Evolutionary conservation across 768 basidiomycete species (phyloP).

Genomic region (Russula abietina): DNA sequence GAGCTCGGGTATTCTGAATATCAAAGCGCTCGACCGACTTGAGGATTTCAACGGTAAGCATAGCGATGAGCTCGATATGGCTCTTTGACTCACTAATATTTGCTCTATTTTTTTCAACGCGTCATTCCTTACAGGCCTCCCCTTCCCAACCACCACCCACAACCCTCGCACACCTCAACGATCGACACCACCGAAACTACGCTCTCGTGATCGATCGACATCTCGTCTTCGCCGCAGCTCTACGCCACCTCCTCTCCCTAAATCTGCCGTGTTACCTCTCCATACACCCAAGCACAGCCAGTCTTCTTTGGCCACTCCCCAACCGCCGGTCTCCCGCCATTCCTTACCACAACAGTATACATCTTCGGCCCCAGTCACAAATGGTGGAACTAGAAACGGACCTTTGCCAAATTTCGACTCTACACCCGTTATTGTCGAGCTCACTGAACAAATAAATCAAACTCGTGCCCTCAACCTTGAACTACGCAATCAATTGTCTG

Average conservation of each 20-base stretch:
- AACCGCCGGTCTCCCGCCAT: conserved; percentile 20
- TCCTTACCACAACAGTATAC: conserved; percentile 14
- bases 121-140: conserved; percentile 15
- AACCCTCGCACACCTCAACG: conserved; percentile 22
- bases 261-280: conserved; percentile 72
- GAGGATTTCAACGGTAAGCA: conserved; percentile 61
- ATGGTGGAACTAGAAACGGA: conserved; percentile 27
- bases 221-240: conserved; percentile 43
- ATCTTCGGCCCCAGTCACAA: conserved; percentile 16
- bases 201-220: conserved; percentile 33
- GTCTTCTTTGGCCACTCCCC: conserved; percentile 29
- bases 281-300: conserved; percentile 47
- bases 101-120: not conserved
- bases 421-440: conserved; percentile 64
- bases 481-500: conserved; percentile 60
- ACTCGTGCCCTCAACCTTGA: conserved; percentile 60
- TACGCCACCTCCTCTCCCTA: conserved; percentile 80
- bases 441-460: conserved; percentile 64
- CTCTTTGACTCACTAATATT: conserved; percentile 31
- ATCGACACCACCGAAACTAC: conserved; percentile 51
- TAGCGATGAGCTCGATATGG: not conserved
- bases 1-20: conserved; percentile 70
- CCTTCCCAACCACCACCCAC: conserved; percentile 24
- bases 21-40: conserved; percentile 67
- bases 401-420: conserved; percentile 46